A percentile compares a stretch with the other conserved stretches of the same genome.
Evolutionary conservation across 2,329 filamentous ascomycete genomes (phyloP).

Genomic region (Chaetomiaceae sp.): DNA sequence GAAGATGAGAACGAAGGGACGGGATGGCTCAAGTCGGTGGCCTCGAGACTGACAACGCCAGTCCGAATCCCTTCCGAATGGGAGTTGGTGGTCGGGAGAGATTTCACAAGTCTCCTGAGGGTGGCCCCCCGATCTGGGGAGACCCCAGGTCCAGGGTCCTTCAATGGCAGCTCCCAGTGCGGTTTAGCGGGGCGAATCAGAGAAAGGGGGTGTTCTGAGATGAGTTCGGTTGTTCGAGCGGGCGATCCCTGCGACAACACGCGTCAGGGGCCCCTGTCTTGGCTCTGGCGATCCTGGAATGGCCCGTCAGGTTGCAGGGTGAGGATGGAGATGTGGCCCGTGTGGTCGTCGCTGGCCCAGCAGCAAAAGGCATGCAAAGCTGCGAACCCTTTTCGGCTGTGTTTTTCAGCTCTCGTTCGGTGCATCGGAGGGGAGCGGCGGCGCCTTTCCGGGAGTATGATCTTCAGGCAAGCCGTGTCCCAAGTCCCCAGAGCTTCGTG

Average conservation of each 20-base stretch:
- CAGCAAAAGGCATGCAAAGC: too few relatives aligned
- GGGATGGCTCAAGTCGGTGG: background rate
- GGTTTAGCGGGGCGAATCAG: constrained; percentile 15
- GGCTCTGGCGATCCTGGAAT: constrained; percentile 2
- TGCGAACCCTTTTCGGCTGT: background rate
- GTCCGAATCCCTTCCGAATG: too few relatives aligned
- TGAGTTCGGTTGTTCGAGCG: constrained; percentile 16
- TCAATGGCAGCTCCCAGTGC: constrained; percentile 8
- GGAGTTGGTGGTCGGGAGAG: background rate
- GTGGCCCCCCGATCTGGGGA: background rate
- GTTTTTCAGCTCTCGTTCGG: too few relatives aligned
- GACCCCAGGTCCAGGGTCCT: constrained; percentile 10
- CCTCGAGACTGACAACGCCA: too few relatives aligned
- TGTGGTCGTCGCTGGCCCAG: too few relatives aligned
- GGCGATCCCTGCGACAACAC: constrained; percentile 11
- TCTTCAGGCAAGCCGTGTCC: too few relatives aligned
- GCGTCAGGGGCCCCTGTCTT: background rate
- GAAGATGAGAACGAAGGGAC: constrained; percentile 2
- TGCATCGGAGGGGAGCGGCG: too few relatives aligned
- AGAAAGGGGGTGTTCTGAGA: constrained; percentile 13
- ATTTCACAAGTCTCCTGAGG: constrained; percentile 4
- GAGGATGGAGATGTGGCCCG: background rate
- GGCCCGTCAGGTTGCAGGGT: background rate
- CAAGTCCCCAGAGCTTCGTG: too few relatives aligned
- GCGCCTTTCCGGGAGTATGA: too few relatives aligned